Conservation (phyloP, 176 grass and related monocot genomes). For the Triticum dicoccoides region DNA sequence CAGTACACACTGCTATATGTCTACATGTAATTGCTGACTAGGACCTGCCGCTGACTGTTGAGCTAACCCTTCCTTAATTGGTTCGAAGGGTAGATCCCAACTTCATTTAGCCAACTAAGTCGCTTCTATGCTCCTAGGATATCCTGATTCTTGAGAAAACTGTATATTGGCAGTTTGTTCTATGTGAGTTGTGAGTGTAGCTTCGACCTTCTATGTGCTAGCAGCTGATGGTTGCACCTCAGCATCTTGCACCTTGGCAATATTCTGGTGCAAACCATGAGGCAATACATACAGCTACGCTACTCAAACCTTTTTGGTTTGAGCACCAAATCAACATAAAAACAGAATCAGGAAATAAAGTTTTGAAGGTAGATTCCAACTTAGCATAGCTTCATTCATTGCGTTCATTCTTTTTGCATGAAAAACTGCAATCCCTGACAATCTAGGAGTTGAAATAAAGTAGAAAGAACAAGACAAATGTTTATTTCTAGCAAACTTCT, state of each 20-base stretch:
- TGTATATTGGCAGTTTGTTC: background rate
- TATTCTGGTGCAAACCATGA: background rate
- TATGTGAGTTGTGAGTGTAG: background rate
- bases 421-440: background rate
- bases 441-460: background rate
- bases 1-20: too few species aligned
- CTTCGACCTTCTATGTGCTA: background rate
- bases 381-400: background rate
- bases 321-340: background rate
- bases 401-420: background rate
- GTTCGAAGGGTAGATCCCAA: background rate
- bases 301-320: background rate
- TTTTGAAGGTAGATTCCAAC: background rate
- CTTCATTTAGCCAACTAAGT: background rate
- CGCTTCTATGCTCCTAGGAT: background rate
- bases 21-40: too few species aligned
- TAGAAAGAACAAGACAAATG: background rate
- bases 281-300: background rate
- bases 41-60: background rate
- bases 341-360: background rate
- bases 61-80: slow-evolving; percentile 13
- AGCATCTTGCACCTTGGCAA: background rate
- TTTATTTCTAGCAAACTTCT: background rate
- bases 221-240: background rate
- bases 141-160: slow-evolving; percentile 24